Base-by-base conservation (phyloP, 2,329 filamentous ascomycete genomes). In the Venturia oleaginea region DNA sequence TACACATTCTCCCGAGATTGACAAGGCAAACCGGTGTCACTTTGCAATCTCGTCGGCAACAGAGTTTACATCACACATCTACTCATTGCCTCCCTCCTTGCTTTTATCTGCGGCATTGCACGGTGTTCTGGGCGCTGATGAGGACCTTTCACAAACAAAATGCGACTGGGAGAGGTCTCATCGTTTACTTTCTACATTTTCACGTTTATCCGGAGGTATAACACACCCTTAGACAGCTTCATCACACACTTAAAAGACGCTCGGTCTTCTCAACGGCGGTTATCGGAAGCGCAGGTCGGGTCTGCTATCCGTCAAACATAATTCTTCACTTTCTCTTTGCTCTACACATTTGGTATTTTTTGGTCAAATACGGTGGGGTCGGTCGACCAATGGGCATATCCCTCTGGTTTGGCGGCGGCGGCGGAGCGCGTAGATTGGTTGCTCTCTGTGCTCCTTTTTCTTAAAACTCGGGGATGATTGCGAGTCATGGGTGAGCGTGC, bases 61-160 rank as follows among this genome's bases (percentile, higher is more conserved):
- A 10, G 43, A 48, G 40, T 30, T 51, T 24, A 34, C 30, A 5
- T n/a, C 24, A 19, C 24, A 37, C 24, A 43, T 34, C 8, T 7
- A 10, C 38, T 62, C 32, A 11, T n/a, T 59, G 54, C 40, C 37
- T 64, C 19, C 34, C 62, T 59, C 24, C 37, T 42, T 59, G 34
- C 22, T 22, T 42, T 60, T 34, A 38, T 63, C 38, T 60, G 65
- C 61, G 55, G 65, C 62, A 66, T 66, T 65, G 59, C 65, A 66
- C 55, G 66, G 66, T 63, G 65, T 67, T 66, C 61, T 27, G 27
- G 61, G 61, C 61, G 61, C 40, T 30, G 11, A 60, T 2, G 27
- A 22, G 34, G 59, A 42, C 59, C 37, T 60, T 37, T 43, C 24
- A 37, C 40, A 40, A 38, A 40, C 59, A 60, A 60, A 60, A 60